Base-by-base conservation (phyloP, 371 early-diverging fungal genomes). In the Zopfochytrium polystomum region DNA sequence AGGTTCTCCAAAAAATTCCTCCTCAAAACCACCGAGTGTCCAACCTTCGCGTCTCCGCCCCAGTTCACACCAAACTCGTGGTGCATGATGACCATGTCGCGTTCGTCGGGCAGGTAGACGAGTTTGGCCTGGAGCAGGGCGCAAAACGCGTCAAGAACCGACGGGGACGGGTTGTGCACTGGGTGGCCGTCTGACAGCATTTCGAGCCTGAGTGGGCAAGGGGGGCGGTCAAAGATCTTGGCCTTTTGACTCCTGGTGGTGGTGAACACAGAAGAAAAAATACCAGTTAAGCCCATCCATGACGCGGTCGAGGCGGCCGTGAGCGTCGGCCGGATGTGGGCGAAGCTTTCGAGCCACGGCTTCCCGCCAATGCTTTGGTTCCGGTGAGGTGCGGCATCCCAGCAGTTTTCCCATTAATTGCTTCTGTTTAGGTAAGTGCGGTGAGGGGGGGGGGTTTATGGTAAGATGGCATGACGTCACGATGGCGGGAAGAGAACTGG, bases 81-180 rank as follows among this genome's bases (percentile, higher is more conserved):
- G 78, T 95, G 95, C 78, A 98, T 85, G 65, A 90, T 84, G 47
- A 96, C 92, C 89, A 96, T 87, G 77, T 98, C 99, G 47, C 98
- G 87, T 76, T 98, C 99, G 47, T 85, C 87, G 62, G 85, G 80
- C 43, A 74, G 87, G 67, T 96, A 98, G 70, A 89, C 85, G 83
- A 97, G 89, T 79, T 91, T 91, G 42, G 87, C 82, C 78, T 96
- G 92, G 51, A 98, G 82, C n/a, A 91, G 88, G 5, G 91, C 91
- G 77, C 97, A 96, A 66, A 97, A 85, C 11, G 91, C 90, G 72
- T 98, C 99, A 31, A 98, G 80, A 58, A 87, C 66, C 7, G 73
- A 43, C 9, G 55, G 31, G 26, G 66, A 50, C 5, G 66, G 55
- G 46, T 22, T 6, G 68, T 65, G 9, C 84, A 89, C 33, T 66